A percentile compares a stretch with the other conserved stretches of the same genome.
These are phyloP conservation scores for Amaranthus hypochondriacus DNA, from an alignment of 148 eudicot species.

Conservation along the genomic window DNA sequence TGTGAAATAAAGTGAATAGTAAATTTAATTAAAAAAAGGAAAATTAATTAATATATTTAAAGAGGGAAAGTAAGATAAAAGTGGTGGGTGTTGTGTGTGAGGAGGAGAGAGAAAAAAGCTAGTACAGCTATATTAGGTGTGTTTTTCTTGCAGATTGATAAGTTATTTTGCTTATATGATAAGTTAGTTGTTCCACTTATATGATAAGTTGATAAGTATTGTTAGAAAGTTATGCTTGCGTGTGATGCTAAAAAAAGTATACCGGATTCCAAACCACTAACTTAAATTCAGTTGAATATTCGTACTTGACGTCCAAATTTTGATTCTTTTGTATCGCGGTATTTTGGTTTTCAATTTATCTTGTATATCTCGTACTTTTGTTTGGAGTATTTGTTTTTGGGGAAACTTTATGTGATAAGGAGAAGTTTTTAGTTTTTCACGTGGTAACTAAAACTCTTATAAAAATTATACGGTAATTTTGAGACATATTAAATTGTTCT, in stretches of 20 bases:
- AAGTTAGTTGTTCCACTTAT: slow-evolving; percentile 27
- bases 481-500: no score
- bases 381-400: neutral
- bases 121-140: slow-evolving; percentile 47
- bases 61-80: slow-evolving; percentile 22
- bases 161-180: slow-evolving; percentile 39
- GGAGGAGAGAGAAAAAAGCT: neutral
- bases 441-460: no score
- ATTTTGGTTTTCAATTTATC: neutral
- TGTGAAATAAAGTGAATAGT: no score
- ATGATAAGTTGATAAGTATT: slow-evolving; percentile 39
- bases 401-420: no score
- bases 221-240: slow-evolving; percentile 12
- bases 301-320: slow-evolving; percentile 39
- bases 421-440: no score
- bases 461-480: no score
- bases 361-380: neutral
- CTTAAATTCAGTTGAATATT: slow-evolving; percentile 54
- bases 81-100: slow-evolving; percentile 15
- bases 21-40: no score
- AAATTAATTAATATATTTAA: no score
- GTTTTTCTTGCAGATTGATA: slow-evolving; percentile 42
- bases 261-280: slow-evolving; percentile 49
- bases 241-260: slow-evolving; percentile 19
- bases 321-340: neutral